phyloP scores from a whole-genome alignment of 345 rosid genomes.

The Lagerstroemia speciosa region DNA sequence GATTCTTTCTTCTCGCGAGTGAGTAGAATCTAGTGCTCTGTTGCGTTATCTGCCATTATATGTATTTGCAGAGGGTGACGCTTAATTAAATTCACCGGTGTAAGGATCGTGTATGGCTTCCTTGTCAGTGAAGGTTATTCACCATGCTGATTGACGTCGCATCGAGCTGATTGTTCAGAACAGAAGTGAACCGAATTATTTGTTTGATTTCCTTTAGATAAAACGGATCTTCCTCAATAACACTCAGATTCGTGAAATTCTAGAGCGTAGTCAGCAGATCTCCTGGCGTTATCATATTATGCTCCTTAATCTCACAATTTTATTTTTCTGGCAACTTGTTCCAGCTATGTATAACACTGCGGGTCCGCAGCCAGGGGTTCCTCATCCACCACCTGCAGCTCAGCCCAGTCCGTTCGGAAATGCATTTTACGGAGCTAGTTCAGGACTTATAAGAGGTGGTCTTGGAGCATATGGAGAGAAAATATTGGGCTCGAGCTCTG shows the following conservation, averaged over 20 bases:
- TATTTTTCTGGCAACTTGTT: background rate
- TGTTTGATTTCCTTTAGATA: background rate
- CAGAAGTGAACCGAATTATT: background rate
- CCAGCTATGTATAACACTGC: slow-evolving; percentile 55
- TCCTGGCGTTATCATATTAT: background rate
- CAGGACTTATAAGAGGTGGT: slow-evolving; percentile 83
- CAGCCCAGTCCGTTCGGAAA: slow-evolving; percentile 87
- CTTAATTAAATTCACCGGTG: background rate
- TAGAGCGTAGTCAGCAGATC: background rate
- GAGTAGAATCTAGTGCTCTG: background rate
- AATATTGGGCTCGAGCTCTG: slow-evolving; percentile 86
- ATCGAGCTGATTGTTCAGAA: background rate
- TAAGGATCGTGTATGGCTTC: background rate
- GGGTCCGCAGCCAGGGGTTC: slow-evolving; percentile 62
- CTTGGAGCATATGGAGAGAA: slow-evolving; percentile 92
- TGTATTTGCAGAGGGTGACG: background rate
- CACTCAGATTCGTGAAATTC: background rate
- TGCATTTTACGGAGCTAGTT: slow-evolving; percentile 88
- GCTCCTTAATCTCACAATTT: background rate
- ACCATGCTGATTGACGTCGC: background rate
- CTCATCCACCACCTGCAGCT: slow-evolving; percentile 48
- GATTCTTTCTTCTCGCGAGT: background rate
- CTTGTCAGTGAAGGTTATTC: background rate
- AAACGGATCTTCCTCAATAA: background rate
- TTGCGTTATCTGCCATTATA: background rate